phyloP scores from a whole-genome alignment of 192 early-diverging fungal species.

The Entomortierella lignicola region DNA sequence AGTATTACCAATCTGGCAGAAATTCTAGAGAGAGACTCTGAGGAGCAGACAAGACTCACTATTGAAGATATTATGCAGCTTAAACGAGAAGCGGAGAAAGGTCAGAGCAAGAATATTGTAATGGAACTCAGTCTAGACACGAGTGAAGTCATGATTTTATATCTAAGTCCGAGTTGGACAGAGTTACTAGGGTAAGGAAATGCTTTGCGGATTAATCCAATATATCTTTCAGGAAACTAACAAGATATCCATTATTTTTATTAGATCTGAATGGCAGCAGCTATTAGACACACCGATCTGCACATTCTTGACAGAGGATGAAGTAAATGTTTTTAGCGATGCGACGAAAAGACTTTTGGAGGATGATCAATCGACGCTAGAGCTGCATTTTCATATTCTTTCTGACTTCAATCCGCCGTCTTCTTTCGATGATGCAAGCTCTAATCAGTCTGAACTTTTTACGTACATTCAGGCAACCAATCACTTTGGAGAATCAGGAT shows the following conservation, averaged over 20 bases:
- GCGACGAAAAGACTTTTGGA: conserved; percentile 66
- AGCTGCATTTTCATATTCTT: conserved; percentile 69
- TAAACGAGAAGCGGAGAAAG: conserved; percentile 70
- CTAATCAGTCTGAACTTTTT: conserved; percentile 61
- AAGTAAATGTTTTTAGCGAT: conserved; percentile 70
- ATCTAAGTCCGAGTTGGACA: conserved; percentile 76
- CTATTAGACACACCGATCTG: conserved; percentile 60
- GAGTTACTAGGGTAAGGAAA: conserved; percentile 76
- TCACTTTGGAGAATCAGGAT: conserved; percentile 15
- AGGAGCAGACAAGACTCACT: conserved; percentile 22
- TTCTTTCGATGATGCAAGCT: conserved; percentile 48
- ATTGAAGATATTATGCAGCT: conserved; percentile 60
- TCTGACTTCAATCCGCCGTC: conserved; percentile 38
- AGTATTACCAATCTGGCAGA: conserved; percentile 28
- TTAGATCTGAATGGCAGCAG: conserved; percentile 59
- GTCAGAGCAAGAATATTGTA: conserved; percentile 78
- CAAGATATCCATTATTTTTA: not conserved
- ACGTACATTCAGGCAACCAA: conserved; percentile 25
- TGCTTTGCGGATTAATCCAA: not conserved
- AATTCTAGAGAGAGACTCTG: conserved; percentile 29
- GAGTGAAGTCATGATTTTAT: conserved; percentile 62
- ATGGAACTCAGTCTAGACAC: conserved; percentile 78
- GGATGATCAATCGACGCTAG: conserved; percentile 71
- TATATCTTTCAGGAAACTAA: not conserved
- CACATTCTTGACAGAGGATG: conserved; percentile 66